Evolutionary conservation across 306 rosid genomes (phyloP), one percentile per base, ranked within the genome.

Genomic region (Inga leiocalycina): DNA sequence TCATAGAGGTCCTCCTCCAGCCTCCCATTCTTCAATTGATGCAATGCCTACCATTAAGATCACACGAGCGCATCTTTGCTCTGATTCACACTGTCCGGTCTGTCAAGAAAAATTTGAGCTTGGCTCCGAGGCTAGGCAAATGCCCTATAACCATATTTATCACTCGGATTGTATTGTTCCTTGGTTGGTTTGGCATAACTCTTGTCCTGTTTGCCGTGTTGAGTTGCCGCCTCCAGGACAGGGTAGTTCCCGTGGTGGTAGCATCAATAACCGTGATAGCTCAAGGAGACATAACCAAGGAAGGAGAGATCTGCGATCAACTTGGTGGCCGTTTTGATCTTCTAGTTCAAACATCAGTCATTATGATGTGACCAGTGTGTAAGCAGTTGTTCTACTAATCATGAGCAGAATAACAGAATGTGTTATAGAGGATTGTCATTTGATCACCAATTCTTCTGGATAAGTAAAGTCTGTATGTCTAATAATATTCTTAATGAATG

Each of bases 61-160:
- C 81, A 86, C 89, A 43, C 88, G 84, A 17, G 77, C 81, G 0
- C 97, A 94, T 87, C 88, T 94, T 76, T 88, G 87, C 83, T 61
- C 86, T 0, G 95, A 94, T 80, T 80, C 93, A 62, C 93, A 94
- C 76, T 94, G 97, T 73, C 93, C 97, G 0, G 97, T 92, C 57
- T 94, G 97, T 72, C 78, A 92, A 82, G 98, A 94, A 43, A 85
- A 39, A 67, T 92, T 94, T 70, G 95, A 92, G 87, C 71, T 94
- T 15, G 98, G 91, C 45, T 80, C 89, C 20, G 91, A 91, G 81
- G 98, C 97, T 15, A 89, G 92, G 76, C 86, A 82, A 85, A 91
- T 94, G 98, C 98, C 98, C 3, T 94, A 95, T 70, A 86, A 89
- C 85, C 98, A 94, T 80, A 88, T 94, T 6, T 94, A 94, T 89